Base-by-base conservation (phyloP, 2,329 filamentous ascomycete genomes). In the Ceratocystis lukuohia region DNA sequence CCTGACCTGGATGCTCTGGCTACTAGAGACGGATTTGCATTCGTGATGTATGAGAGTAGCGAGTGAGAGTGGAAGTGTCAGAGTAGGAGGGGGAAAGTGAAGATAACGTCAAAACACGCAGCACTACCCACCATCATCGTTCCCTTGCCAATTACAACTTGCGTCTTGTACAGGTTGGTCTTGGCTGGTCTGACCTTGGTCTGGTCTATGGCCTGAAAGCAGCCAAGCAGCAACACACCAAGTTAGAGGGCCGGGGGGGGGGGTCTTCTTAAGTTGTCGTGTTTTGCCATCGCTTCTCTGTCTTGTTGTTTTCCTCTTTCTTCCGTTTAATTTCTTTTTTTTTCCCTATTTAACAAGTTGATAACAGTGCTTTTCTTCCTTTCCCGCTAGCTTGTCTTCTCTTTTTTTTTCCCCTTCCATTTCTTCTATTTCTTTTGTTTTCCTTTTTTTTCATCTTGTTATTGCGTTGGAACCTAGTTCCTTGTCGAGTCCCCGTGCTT, bases 401-500 rank as follows among this genome's bases (percentile, higher is more conserved):
- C 5, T 37, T 37, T 25, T 25, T 25, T 37, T 20, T 17, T 33
- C 5, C 15, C 25, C 10, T n/a, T 57, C 17, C n/a, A 30, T 22
- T 33, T 57, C 25, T 33, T 6, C 8, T 8, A 2, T 57, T 37
- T n/a, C 17, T 17, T n/a, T 57, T 20, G 7, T 33, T 15, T 57
- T 33, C 3, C 37, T n/a, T n/a, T 57, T 17, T 37, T 20, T 37
- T 37, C 12, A n/a, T n/a, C 28, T 59, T 59, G 17, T 33, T 37
- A 28, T n/a, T 59, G 25, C 22, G 30, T 30, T 59, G 8, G 15
- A 59, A 59, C 56, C 56, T 10, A 8, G 56, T 59, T 59, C 56
- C 56, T 59, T 59, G 56, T 59, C 56, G 17, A 33, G 56, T 59
- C 12, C 10, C 56, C 56, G 56, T 59, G 56, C 56, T 37, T 53